Evolutionary conservation across 2,329 filamentous ascomycete genomes (phyloP).

Genomic region (Rosellinia necatrix): DNA sequence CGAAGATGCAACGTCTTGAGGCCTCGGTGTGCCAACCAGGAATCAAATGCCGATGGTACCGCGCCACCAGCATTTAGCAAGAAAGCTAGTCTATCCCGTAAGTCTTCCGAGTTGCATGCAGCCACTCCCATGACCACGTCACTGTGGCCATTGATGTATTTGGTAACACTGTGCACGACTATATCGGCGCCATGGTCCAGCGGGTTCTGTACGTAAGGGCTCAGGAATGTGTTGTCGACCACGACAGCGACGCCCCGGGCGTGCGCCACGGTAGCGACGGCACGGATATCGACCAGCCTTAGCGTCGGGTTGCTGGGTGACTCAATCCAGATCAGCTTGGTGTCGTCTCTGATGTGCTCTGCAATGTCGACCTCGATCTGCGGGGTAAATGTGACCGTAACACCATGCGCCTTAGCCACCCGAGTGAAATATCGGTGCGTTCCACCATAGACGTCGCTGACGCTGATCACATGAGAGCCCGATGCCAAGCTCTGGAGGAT

Average conservation of each 20-base stretch:
- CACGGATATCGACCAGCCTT: constrained; percentile 87
- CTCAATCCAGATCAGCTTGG: constrained; percentile 97
- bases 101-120: constrained; percentile 85
- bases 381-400: constrained; percentile 92
- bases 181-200: constrained; percentile 95
- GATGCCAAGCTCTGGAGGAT: constrained; percentile 91
- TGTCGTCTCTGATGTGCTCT: constrained; percentile 83
- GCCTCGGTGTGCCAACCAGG: constrained; percentile 96
- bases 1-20: constrained; percentile 96
- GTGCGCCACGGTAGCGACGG: constrained; percentile 82
- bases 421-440: constrained; percentile 99
- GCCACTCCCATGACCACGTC: constrained; percentile 98
- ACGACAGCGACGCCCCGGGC: constrained; percentile 89
- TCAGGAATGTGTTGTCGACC: constrained; percentile 99
- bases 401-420: constrained; percentile 91
- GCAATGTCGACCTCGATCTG: constrained; percentile 88
- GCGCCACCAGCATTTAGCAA: constrained; percentile 97
- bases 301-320: constrained; percentile 93
- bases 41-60: constrained; percentile 92
- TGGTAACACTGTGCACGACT: constrained; percentile 95
- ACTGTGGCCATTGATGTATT: constrained; percentile 98
- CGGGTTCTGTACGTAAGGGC: constrained; percentile 95
- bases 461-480: constrained; percentile 92
- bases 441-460: constrained; percentile 96
- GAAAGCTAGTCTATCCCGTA: constrained; percentile 80